These are phyloP conservation scores for Tephrocybe sp. DNA, from an alignment of 768 basidiomycete species.

Conservation along the genomic window DNA sequence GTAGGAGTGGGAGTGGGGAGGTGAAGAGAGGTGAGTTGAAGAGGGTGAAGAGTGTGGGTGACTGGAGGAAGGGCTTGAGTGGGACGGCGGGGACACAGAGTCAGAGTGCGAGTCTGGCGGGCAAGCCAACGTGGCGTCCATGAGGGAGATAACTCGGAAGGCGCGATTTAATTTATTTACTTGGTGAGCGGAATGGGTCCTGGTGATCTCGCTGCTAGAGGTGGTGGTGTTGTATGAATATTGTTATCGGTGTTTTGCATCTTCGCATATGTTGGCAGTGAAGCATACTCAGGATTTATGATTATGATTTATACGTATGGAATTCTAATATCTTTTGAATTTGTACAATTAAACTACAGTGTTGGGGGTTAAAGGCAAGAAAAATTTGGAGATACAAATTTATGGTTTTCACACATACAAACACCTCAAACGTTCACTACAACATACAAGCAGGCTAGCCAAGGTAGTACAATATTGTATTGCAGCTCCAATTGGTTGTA, in stretches of 20 bases:
- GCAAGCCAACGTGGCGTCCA: constrained; percentile 17
- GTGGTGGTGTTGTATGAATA: neutral
- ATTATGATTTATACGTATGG: neutral
- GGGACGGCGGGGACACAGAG: constrained; percentile 9
- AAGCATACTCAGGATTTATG: neutral
- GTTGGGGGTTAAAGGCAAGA: no score
- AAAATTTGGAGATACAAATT: no score
- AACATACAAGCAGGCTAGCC: no score
- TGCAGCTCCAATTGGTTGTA: no score
- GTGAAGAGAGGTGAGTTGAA: constrained; percentile 24
- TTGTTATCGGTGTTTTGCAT: neutral
- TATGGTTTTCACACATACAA: no score
- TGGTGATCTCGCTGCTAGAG: no score
- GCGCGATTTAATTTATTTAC: no score
- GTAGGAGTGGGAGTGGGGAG: constrained; percentile 24
- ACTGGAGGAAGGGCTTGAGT: constrained; percentile 20
- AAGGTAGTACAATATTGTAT: no score
- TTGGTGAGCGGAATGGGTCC: no score
- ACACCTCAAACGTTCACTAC: no score
- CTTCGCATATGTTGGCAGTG: neutral
- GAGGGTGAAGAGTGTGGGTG: constrained; percentile 33
- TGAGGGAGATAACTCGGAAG: constrained; percentile 2
- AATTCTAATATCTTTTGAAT: neutral
- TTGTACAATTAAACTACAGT: no score
- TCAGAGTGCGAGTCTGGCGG: neutral